Conservation (phyloP, 192 early-diverging fungal genomes). For the Dimargaris cristalligena region DNA sequence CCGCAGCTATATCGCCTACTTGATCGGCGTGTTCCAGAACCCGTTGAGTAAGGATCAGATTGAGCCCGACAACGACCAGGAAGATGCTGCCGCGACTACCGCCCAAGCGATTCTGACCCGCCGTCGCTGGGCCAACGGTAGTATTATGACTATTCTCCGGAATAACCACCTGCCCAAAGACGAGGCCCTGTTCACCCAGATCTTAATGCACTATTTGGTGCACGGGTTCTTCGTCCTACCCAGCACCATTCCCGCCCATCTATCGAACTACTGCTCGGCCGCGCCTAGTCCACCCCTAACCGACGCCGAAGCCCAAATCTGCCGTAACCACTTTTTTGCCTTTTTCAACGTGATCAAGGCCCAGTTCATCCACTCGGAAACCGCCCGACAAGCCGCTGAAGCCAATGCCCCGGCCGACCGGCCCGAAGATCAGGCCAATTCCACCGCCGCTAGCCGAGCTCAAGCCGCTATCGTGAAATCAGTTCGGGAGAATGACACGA, state of each 20-base stretch:
- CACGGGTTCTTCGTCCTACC: slow-evolving; percentile 60
- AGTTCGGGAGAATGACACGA: too few relatives aligned
- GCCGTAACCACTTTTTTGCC: not conserved
- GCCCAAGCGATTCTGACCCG: slow-evolving; percentile 29
- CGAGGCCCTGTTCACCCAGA: slow-evolving; percentile 47
- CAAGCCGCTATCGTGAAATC: too few relatives aligned
- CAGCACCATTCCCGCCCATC: too few relatives aligned
- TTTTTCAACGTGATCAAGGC: not conserved
- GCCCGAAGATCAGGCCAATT: too few relatives aligned
- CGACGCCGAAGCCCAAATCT: not conserved
- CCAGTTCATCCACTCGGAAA: too few relatives aligned
- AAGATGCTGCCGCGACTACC: slow-evolving; percentile 19
- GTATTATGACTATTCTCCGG: slow-evolving; percentile 58
- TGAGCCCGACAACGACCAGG: slow-evolving; percentile 15
- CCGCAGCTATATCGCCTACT: slow-evolving; percentile 49
- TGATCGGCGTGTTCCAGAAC: slow-evolving; percentile 48
- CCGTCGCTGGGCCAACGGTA: slow-evolving; percentile 66
- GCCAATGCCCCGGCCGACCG: too few relatives aligned
- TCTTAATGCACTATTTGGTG: slow-evolving; percentile 50
- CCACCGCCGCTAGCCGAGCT: too few relatives aligned
- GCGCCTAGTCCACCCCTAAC: not conserved
- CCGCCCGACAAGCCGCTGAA: too few relatives aligned
- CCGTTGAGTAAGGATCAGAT: slow-evolving; percentile 16
- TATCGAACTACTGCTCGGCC: not conserved
- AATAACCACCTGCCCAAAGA: slow-evolving; percentile 57